phyloP scores from a whole-genome alignment of 768 basidiomycete genomes.

The Pisolithus orientalis region DNA sequence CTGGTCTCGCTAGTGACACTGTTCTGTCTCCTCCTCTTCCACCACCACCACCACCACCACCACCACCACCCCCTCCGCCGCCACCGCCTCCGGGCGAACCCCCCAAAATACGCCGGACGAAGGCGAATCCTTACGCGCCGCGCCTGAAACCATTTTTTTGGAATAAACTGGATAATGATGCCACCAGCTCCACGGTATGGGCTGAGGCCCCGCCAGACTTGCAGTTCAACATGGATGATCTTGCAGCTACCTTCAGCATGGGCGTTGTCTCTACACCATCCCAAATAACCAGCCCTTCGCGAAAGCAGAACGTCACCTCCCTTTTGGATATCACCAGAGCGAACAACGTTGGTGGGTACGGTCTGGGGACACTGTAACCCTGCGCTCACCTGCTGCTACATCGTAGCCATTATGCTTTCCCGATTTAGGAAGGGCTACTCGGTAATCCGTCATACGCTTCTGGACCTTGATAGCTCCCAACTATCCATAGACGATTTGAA shows the following conservation, averaged over 20 bases:
- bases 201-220: constrained; percentile 40
- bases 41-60: constrained; percentile 32
- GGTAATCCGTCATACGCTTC: constrained; percentile 63
- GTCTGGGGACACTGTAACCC: neutral
- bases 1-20: constrained; percentile 1
- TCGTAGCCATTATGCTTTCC: constrained; percentile 75
- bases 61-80: constrained; percentile 30
- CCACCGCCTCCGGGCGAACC: constrained; percentile 17
- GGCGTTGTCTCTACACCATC: constrained; percentile 42
- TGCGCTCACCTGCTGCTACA: constrained; percentile 2
- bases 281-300: constrained; percentile 33
- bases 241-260: constrained; percentile 69
- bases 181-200: constrained; percentile 61
- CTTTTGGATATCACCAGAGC: constrained; percentile 76
- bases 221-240: constrained; percentile 56
- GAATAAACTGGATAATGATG: constrained; percentile 60
- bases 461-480: constrained; percentile 63
- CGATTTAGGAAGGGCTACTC: constrained; percentile 59
- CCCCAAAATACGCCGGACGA: constrained; percentile 27
- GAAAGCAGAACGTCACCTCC: constrained; percentile 60
- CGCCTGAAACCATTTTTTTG: constrained; percentile 85
- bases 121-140: constrained; percentile 36
- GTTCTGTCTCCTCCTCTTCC: constrained; percentile 19
- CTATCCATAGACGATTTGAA: constrained; percentile 73
- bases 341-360: constrained; percentile 67